Conservation (phyloP, 495 filamentous ascomycete genomes). For the Tuber indicum region DNA sequence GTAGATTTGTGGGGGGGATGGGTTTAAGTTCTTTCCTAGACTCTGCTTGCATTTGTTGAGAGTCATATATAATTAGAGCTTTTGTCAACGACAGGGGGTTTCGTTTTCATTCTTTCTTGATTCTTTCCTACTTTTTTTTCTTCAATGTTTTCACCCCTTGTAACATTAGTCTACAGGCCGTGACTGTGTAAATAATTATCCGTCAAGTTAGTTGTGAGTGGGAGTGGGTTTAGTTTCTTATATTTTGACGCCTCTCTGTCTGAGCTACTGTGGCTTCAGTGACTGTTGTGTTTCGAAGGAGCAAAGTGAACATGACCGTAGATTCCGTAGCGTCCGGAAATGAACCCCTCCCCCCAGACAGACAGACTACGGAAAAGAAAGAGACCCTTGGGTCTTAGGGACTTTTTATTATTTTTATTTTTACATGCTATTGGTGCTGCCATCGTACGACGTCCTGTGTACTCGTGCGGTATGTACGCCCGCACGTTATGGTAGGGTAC, state of each 20-base stretch:
- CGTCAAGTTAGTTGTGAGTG: not conserved
- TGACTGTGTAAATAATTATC: not conserved
- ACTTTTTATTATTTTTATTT: not conserved
- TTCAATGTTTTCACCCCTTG: not conserved
- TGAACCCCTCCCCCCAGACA: not conserved
- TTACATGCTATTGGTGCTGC: not conserved
- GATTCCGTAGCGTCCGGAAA: not conserved
- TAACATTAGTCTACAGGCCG: not conserved
- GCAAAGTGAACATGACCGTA: not conserved
- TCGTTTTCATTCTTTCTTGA: not conserved
- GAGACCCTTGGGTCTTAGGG: not conserved
- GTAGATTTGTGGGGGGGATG: constrained; percentile 9
- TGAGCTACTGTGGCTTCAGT: not conserved
- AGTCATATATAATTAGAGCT: constrained; percentile 6
- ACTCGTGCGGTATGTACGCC: not conserved
- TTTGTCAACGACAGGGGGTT: not conserved
- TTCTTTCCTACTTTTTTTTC: not conserved
- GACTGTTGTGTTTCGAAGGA: not conserved
- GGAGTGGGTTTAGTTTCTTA: not conserved
- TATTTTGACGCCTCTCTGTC: not conserved
- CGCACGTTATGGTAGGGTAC: not conserved
- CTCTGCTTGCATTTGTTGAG: not conserved
- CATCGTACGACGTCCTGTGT: not conserved
- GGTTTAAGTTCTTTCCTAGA: constrained; percentile 11
- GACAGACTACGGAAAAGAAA: not conserved